Conservation (phyloP, 2,329 filamentous ascomycete genomes). For the Cladosporium sp. region DNA sequence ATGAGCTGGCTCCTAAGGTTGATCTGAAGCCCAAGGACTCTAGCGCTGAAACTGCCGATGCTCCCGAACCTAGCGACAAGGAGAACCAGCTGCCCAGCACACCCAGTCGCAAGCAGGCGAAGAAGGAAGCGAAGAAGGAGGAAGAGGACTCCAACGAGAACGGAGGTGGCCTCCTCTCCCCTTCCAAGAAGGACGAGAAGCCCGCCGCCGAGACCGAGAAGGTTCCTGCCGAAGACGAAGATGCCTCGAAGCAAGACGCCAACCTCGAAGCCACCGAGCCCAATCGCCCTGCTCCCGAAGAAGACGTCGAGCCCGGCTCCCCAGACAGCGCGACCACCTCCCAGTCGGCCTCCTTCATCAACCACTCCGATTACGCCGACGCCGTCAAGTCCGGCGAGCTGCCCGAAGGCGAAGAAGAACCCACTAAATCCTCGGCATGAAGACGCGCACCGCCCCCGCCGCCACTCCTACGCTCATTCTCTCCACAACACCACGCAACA, state of each 20-base stretch:
- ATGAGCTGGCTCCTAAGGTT: background rate
- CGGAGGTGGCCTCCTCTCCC: slow-evolving; percentile 4
- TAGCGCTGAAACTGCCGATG: background rate
- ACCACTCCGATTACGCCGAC: slow-evolving; percentile 19
- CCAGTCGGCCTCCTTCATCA: slow-evolving; percentile 16
- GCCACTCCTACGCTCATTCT: slow-evolving; percentile 2
- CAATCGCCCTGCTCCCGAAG: slow-evolving; percentile 18
- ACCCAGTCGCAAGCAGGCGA: slow-evolving; percentile 6
- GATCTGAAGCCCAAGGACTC: slow-evolving; percentile 4
- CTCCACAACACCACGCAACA: background rate
- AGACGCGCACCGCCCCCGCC: slow-evolving; percentile 10
- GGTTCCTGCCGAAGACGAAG: slow-evolving; percentile 13
- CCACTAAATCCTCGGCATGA: background rate
- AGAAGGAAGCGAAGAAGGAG: slow-evolving; percentile 6
- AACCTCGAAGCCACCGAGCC: slow-evolving; percentile 19
- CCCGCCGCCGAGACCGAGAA: slow-evolving; percentile 13
- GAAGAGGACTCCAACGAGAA: background rate
- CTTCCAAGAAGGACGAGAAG: slow-evolving; percentile 5
- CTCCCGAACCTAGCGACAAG: slow-evolving; percentile 7
- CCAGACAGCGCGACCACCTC: background rate
- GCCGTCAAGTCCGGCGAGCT: slow-evolving; percentile 1
- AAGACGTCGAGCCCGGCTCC: background rate
- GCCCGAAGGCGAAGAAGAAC: background rate
- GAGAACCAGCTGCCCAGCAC: slow-evolving; percentile 4
- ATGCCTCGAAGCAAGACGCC: slow-evolving; percentile 23